Evolutionary conservation across 2,329 filamentous ascomycete species (phyloP).

Genomic region (Sporothrix euskadiensis): DNA sequence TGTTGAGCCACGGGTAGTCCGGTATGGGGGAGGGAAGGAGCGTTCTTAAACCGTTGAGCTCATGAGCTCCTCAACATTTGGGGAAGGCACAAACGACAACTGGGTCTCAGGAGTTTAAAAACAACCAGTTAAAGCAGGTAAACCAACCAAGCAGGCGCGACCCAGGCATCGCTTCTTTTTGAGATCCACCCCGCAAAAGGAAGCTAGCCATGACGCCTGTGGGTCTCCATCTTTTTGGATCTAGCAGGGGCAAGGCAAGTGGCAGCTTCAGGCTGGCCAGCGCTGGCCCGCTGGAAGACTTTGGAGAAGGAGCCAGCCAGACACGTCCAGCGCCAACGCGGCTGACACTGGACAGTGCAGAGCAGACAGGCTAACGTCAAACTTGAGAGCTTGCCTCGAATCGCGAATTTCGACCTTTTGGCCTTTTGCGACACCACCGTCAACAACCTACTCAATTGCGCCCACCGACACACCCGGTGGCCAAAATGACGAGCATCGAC

Average conservation of each 20-base stretch:
- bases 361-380: background rate
- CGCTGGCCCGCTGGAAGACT: background rate
- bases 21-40: background rate
- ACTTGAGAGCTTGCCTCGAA: background rate
- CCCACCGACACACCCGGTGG: background rate
- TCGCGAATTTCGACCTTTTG: background rate
- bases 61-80: constrained; percentile 21
- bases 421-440: background rate
- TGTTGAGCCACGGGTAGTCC: constrained; percentile 9
- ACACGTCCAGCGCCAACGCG: background rate
- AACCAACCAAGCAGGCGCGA: background rate
- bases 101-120: background rate
- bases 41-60: constrained; percentile 17
- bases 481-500: constrained; percentile 57
- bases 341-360: background rate
- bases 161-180: background rate
- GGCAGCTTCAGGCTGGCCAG: too few species aligned
- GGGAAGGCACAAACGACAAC: constrained; percentile 7
- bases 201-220: constrained; percentile 17
- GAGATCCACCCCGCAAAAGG: constrained; percentile 14
- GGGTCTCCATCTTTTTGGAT: background rate
- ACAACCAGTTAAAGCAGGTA: too few species aligned
- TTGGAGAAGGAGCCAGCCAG: background rate
- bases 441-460: background rate
- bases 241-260: too few species aligned